Evolutionary conservation across 176 grass and related monocot species (phyloP).

Genomic region (Triticum urartu): DNA sequence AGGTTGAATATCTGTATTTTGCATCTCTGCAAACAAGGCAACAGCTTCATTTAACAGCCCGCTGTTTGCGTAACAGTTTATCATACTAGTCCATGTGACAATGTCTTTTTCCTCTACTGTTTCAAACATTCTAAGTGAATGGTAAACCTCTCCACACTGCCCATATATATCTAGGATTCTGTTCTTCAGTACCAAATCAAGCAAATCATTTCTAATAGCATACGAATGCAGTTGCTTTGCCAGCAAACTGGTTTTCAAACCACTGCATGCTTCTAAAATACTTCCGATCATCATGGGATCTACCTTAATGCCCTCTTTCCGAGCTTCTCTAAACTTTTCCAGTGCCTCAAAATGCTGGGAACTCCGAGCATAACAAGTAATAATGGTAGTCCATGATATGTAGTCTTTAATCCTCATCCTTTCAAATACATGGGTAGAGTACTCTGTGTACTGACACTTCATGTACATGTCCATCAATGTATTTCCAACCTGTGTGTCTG

Average conservation of each 20-base stretch:
- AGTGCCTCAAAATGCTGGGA: slow-evolving; percentile 50
- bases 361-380: slow-evolving; percentile 61
- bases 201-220: slow-evolving; percentile 59
- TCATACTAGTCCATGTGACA: slow-evolving; percentile 87
- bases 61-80: slow-evolving; percentile 53
- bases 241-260: slow-evolving; percentile 41
- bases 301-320: slow-evolving; percentile 48
- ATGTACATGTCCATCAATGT: slow-evolving; percentile 91
- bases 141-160: slow-evolving; percentile 42
- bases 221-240: slow-evolving; percentile 74
- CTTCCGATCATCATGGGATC: slow-evolving; percentile 90
- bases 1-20: slow-evolving; percentile 46
- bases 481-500: slow-evolving; percentile 71
- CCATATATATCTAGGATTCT: slow-evolving; percentile 66
- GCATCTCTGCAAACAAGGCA: slow-evolving; percentile 62
- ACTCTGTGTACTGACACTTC: slow-evolving; percentile 52
- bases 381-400: slow-evolving; percentile 83
- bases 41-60: slow-evolving; percentile 61
- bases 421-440: slow-evolving; percentile 47
- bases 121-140: slow-evolving; percentile 53
- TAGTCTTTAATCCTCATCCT: slow-evolving; percentile 57
- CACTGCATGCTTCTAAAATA: slow-evolving; percentile 61
- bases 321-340: slow-evolving; percentile 47
- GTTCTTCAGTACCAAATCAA: slow-evolving; percentile 79
- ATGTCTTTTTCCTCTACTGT: slow-evolving; percentile 65